phyloP scores from a whole-genome alignment of 176 grass and related monocot species.

The Cenchrus fungigraminus region DNA sequence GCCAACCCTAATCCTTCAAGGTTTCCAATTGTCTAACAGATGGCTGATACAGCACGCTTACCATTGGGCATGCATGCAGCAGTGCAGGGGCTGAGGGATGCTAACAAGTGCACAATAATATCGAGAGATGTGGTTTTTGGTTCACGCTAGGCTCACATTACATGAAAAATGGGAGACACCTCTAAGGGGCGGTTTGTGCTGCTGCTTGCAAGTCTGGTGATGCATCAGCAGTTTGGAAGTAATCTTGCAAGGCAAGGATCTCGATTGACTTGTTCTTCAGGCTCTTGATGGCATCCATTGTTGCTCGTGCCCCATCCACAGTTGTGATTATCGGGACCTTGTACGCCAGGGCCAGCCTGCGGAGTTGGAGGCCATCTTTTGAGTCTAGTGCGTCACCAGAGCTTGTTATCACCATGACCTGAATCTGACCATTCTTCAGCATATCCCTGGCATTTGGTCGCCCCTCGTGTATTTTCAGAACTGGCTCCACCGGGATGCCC shows the following conservation, averaged over 20 bases:
- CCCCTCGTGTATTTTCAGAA: conserved; percentile 95
- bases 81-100: background rate
- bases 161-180: background rate
- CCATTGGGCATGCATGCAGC: conserved; percentile 30
- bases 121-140: background rate
- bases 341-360: conserved; percentile 82
- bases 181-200: conserved; percentile 56
- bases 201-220: conserved; percentile 61
- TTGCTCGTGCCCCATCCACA: conserved; percentile 86
- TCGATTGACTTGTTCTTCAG: conserved; percentile 79
- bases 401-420: conserved; percentile 97
- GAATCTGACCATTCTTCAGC: conserved; percentile 91
- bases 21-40: background rate
- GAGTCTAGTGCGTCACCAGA: conserved; percentile 86
- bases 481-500: conserved; percentile 75
- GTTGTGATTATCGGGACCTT: conserved; percentile 96
- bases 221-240: conserved; percentile 61
- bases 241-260: conserved; percentile 90
- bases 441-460: conserved; percentile 88
- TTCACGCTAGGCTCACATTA: conserved; percentile 6
- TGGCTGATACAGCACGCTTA: background rate
- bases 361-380: conserved; percentile 82
- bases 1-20: background rate
- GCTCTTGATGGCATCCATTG: conserved; percentile 85
- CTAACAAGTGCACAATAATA: conserved; percentile 37